Conservation (phyloP, 192 early-diverging fungal genomes). For the Rhizophagus clarus region DNA sequence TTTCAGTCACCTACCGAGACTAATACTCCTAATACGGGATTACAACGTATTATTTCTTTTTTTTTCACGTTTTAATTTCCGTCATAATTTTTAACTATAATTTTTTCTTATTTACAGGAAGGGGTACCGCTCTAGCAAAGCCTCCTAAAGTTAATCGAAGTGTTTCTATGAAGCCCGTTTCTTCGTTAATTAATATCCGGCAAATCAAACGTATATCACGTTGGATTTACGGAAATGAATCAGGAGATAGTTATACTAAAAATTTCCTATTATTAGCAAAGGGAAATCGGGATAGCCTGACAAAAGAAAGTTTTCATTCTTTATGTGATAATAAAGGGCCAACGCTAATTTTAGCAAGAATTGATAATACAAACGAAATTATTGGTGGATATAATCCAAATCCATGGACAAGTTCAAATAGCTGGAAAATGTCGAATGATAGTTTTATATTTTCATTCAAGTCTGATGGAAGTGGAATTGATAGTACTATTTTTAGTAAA, state of each 20-base stretch:
- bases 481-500: not conserved
- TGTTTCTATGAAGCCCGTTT: not conserved
- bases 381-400: not conserved
- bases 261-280: not conserved
- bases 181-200: not conserved
- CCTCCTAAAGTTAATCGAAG: not conserved
- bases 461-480: not conserved
- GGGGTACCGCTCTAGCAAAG: no score
- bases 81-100: no score
- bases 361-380: not conserved
- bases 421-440: not conserved
- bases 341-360: not conserved
- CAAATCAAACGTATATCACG: not conserved
- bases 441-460: constrained; percentile 4
- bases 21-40: not conserved
- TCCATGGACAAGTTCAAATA: not conserved
- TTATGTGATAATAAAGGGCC: not conserved
- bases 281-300: not conserved
- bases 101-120: no score
- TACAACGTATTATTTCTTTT: no score
- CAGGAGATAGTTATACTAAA: not conserved
- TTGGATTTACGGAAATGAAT: not conserved
- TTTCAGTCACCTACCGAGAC: not conserved
- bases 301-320: not conserved
- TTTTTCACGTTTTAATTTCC: no score